Percentiles rank a stretch among this genome's conserved stretches.
phyloP scores from a whole-genome alignment of 1,284 basidiomycete genomes.

The Irpex sp. region DNA sequence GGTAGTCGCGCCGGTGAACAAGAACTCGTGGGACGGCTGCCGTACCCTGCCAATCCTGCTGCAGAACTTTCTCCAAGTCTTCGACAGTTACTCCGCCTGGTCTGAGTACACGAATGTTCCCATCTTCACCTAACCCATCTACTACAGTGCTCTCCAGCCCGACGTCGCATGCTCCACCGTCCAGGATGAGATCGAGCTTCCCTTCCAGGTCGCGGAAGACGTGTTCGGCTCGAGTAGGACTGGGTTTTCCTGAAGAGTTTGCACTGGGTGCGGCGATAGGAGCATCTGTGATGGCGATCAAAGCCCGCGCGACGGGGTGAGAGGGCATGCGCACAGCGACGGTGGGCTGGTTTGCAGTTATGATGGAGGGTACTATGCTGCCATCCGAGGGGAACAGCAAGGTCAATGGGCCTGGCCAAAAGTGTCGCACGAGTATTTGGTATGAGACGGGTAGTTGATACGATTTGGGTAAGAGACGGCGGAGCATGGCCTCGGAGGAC shows the following conservation, averaged over 20 bases:
- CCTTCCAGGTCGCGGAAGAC: conserved; percentile 77
- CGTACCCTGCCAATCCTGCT: conserved; percentile 32
- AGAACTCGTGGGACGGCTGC: conserved; percentile 47
- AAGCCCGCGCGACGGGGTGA: conserved; percentile 86
- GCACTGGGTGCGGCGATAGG: conserved; percentile 95
- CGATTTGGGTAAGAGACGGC: conserved; percentile 58
- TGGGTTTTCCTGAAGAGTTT: conserved; percentile 91
- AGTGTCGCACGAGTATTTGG: conserved; percentile 67
- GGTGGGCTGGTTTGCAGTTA: conserved; percentile 77
- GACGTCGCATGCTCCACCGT: conserved; percentile 88
- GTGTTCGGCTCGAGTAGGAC: conserved; percentile 89
- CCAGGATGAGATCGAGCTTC: conserved; percentile 76
- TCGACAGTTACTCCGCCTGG: conserved; percentile 94
- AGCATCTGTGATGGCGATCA: conserved; percentile 71
- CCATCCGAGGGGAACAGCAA: conserved; percentile 81
- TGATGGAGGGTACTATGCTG: conserved; percentile 51
- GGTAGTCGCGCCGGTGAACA: conserved; percentile 72
- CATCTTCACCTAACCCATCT: conserved; percentile 73
- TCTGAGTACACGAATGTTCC: conserved; percentile 77
- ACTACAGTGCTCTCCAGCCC: conserved; percentile 97
- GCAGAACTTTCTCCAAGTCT: conserved; percentile 64
- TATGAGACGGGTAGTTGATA: conserved; percentile 64
- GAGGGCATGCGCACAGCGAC: conserved; percentile 94
- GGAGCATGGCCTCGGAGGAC: conserved; percentile 80
- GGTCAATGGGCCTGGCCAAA: conserved; percentile 96